Evolutionary conservation across 1,284 basidiomycete species (phyloP), one percentile per base, ranked within the genome.

Genomic region (Sanghuangporus sanghuang): DNA sequence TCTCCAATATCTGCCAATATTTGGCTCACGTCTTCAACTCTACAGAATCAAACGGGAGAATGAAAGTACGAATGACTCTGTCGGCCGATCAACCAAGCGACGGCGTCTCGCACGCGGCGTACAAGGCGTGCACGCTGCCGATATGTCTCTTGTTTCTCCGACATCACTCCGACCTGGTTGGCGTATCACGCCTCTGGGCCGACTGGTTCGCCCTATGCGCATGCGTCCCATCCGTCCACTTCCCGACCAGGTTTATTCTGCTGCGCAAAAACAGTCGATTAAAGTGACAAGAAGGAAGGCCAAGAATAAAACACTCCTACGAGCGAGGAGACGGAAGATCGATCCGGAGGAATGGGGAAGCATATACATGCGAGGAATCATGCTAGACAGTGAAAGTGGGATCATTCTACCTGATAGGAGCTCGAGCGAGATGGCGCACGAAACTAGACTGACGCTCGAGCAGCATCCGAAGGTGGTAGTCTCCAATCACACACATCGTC

Each of bases 261-360:
- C 39, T 40, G 55, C 61, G 42, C 55, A 54, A 46, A 55, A 57
- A 46, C 14, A 49, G 42, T 21, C 48, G 12, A 38, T 42, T n/a
- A 14, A 50, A 9, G 59, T 35, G 6, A 64, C 57, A 46, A 64
- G 53, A n/a, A 57, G 55, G 42, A 60, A 42, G 50, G 48, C 40
- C 52, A 61, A 63, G 65, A 66, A 74, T 59, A 67, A 66, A 27
- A 69, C 79, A 1, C 81, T 81, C 63, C 73, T 73, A 11, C 76
- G 85, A 16, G 81, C 85, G 3, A 73, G 84, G 64, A 73, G 78
- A 65, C 74, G 78, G 64, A 82, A 78, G 61, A 90, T 92, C 67
- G 87, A 91, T 70, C 84, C 88, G 66, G 81, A 81, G 21, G 79
- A 79, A 57, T 92, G 84, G 79, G 87, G 84, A 42, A 87, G 86